phyloP scores from a whole-genome alignment of 2,329 filamentous ascomycete species.

The Passalora sequoiae region DNA sequence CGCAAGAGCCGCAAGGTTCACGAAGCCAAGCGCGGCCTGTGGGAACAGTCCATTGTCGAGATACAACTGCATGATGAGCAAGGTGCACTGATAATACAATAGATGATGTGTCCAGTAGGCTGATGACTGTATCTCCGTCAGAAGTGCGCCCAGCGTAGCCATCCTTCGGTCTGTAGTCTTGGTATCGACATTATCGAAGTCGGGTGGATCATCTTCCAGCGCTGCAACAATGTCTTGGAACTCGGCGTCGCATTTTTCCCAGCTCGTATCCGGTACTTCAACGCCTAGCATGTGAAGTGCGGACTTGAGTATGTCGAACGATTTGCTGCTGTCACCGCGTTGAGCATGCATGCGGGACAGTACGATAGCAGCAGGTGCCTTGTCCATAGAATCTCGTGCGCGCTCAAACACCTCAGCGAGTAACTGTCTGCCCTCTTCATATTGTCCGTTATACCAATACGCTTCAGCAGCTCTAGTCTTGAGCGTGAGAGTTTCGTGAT shows the following conservation, averaged over 20 bases:
- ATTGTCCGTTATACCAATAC: constrained; percentile 71
- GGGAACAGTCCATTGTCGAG: constrained; percentile 60
- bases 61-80: constrained; percentile 63
- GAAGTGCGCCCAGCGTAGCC: constrained; percentile 61
- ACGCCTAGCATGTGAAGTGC: constrained; percentile 67
- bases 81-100: constrained; percentile 65
- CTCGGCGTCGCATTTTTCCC: constrained; percentile 69
- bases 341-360: constrained; percentile 74
- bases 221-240: constrained; percentile 51
- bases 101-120: constrained; percentile 67
- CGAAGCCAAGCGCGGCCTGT: constrained; percentile 63
- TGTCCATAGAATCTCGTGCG: constrained; percentile 69
- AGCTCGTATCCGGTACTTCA: constrained; percentile 60
- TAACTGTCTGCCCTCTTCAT: constrained; percentile 61
- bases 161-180: constrained; percentile 51
- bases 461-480: constrained; percentile 77
- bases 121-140: constrained; percentile 45
- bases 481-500: constrained; percentile 78
- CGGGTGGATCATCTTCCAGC: constrained; percentile 18
- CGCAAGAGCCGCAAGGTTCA: constrained; percentile 63
- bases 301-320: constrained; percentile 64
- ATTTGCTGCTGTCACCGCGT: constrained; percentile 63
- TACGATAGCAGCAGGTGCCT: constrained; percentile 73
- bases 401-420: constrained; percentile 65
- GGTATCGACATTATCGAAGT: constrained; percentile 12